Percentiles rank a stretch among this genome's conserved stretches.
These are phyloP conservation scores for Cercospora berteroae DNA, from an alignment of 2,329 filamentous ascomycete species.

Conservation along the genomic window DNA sequence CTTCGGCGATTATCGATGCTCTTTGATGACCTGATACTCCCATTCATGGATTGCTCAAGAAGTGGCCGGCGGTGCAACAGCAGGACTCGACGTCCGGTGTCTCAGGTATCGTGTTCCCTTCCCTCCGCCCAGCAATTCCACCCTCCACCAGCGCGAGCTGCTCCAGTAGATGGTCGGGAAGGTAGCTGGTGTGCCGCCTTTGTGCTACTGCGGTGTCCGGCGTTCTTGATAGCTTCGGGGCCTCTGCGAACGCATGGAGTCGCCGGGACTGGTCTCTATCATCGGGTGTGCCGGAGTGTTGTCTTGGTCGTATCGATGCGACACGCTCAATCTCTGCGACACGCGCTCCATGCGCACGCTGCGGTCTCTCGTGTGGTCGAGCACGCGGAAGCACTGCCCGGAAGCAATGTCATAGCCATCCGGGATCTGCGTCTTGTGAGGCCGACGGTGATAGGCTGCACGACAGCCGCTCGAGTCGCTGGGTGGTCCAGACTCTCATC, in stretches of 20 bases:
- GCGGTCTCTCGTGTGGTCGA: constrained; percentile 7
- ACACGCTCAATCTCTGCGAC: neutral
- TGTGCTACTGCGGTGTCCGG: constrained; percentile 21
- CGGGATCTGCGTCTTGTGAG: neutral
- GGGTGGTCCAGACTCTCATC: neutral
- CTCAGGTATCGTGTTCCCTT: neutral
- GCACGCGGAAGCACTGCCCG: constrained; percentile 10
- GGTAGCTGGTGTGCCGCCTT: constrained; percentile 12
- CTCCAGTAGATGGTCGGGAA: constrained; percentile 20
- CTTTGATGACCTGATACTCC: neutral
- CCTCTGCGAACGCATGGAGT: constrained; percentile 16
- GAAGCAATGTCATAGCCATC: constrained; percentile 1
- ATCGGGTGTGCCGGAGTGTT: neutral
- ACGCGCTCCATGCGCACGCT: neutral
- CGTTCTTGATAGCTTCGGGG: constrained; percentile 10
- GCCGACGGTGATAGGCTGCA: neutral
- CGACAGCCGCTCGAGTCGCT: constrained; percentile 7
- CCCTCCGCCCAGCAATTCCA: constrained; percentile 3
- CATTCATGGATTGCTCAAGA: neutral
- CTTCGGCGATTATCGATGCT: neutral
- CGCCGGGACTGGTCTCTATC: constrained; percentile 1
- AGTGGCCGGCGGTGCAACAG: neutral
- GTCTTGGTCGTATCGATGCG: neutral
- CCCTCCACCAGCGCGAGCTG: constrained; percentile 11
- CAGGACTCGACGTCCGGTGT: neutral